Percentiles rank a stretch among this genome's conserved stretches.
These are phyloP conservation scores for Lycium barbarum DNA, from an alignment of 257 asterid genomes.

Conservation along the genomic window DNA sequence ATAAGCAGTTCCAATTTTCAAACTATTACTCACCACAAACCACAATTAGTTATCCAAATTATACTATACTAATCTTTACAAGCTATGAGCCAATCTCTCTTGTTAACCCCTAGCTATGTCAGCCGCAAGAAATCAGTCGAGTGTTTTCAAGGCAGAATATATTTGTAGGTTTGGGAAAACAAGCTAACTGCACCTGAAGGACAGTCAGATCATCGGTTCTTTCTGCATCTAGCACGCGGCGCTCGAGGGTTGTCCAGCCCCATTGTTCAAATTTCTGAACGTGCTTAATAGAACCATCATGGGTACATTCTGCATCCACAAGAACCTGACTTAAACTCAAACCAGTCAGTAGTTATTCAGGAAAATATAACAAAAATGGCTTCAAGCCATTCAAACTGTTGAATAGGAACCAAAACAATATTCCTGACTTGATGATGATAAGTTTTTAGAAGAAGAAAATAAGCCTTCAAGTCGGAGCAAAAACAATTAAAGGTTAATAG, in stretches of 20 bases:
- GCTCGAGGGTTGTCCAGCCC: conserved; percentile 95
- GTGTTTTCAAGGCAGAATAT: conserved; percentile 1
- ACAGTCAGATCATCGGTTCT: conserved; percentile 75
- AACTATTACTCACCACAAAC: background rate
- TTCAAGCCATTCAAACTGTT: background rate
- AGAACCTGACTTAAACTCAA: conserved; percentile 67
- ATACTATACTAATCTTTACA: background rate
- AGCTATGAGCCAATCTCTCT: background rate
- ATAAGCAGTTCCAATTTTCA: background rate
- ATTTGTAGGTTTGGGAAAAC: background rate
- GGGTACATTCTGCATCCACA: conserved; percentile 99
- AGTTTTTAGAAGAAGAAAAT: background rate
- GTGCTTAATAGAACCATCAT: conserved; percentile 90
- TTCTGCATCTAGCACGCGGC: conserved; percentile 91
- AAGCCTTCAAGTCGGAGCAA: background rate
- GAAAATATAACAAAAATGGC: conserved; percentile 22
- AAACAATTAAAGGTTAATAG: background rate
- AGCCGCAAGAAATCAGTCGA: background rate
- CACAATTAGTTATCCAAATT: background rate
- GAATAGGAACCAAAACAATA: background rate
- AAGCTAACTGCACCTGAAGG: conserved; percentile 69
- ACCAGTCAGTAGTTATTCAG: conserved; percentile 35
- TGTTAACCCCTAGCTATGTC: background rate
- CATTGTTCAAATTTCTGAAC: conserved; percentile 93
- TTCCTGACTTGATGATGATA: background rate